Evolutionary conservation across 1,284 basidiomycete genomes (phyloP).

Genomic region (Salmacisia buchloeana): DNA sequence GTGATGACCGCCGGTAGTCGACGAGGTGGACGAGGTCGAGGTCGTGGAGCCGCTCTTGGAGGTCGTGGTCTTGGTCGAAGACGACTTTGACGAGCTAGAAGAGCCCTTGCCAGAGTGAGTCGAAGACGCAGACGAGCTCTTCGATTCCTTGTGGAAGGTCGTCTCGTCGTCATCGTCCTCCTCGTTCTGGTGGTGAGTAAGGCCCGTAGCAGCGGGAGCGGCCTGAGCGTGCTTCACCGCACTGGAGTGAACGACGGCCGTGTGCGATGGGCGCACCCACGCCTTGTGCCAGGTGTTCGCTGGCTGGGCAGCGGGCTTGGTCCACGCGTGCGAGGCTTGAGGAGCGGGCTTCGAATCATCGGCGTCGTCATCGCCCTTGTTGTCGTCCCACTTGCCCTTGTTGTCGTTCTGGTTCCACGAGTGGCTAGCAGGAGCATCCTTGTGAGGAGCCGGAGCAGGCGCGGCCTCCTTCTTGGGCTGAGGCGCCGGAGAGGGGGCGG

Average conservation of each 20-base stretch:
- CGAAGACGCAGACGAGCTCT: not conserved
- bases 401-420: not conserved
- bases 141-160: not conserved
- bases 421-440: no score
- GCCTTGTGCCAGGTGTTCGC: constrained; percentile 1
- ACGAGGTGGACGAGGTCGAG: not conserved
- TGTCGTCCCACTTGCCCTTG: no score
- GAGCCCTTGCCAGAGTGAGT: no score
- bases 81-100: no score
- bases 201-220: no score
- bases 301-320: not conserved
- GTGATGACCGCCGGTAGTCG: not conserved
- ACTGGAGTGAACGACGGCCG: not conserved
- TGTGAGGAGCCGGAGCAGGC: not conserved
- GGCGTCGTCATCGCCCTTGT: not conserved
- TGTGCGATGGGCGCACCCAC: no score
- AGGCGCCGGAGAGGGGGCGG: constrained; percentile 7
- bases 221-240: not conserved
- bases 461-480: constrained; percentile 2
- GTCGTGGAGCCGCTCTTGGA: not conserved
- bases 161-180: not conserved
- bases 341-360: not conserved
- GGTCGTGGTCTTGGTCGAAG: not conserved
- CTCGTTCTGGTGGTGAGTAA: not conserved
- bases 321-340: no score